Evolutionary conservation across 2,329 filamentous ascomycete species (phyloP).

Genomic region (Dactylella cylindrospora): DNA sequence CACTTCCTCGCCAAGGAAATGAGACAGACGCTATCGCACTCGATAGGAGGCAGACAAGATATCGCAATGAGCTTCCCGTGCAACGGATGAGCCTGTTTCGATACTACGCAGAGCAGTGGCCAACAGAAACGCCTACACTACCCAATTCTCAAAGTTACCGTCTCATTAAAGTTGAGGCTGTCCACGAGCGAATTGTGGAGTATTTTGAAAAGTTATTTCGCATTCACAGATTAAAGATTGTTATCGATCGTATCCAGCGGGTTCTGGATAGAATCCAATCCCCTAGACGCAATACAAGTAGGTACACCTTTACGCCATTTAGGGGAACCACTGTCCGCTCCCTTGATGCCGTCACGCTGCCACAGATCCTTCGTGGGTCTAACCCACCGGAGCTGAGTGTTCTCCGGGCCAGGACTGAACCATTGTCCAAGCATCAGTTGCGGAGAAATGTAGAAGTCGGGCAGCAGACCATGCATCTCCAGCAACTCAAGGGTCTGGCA

Average conservation of each 20-base stretch:
- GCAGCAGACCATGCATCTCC: constrained; percentile 15
- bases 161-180: constrained; percentile 8
- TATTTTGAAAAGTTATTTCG: constrained; percentile 7
- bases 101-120: constrained; percentile 13
- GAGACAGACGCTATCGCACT: background rate
- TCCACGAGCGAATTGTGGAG: constrained; percentile 5
- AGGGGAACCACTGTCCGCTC: background rate
- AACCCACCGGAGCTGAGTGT: too few species aligned
- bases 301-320: constrained; percentile 2
- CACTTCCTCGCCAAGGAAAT: background rate
- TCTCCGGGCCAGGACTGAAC: too few species aligned
- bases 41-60: constrained; percentile 3
- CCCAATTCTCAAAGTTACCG: background rate
- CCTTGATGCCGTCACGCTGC: background rate
- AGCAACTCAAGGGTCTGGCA: constrained; percentile 17
- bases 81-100: background rate
- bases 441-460: constrained; percentile 8
- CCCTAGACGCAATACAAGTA: background rate
- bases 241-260: constrained; percentile 8
- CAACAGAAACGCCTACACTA: background rate
- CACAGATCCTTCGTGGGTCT: too few species aligned
- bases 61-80: background rate
- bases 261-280: too few species aligned
- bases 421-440: too few species aligned
- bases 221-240: background rate